Evolutionary conservation across 192 early-diverging fungal species (phyloP).

Genomic region (Phycomyces nitens): DNA sequence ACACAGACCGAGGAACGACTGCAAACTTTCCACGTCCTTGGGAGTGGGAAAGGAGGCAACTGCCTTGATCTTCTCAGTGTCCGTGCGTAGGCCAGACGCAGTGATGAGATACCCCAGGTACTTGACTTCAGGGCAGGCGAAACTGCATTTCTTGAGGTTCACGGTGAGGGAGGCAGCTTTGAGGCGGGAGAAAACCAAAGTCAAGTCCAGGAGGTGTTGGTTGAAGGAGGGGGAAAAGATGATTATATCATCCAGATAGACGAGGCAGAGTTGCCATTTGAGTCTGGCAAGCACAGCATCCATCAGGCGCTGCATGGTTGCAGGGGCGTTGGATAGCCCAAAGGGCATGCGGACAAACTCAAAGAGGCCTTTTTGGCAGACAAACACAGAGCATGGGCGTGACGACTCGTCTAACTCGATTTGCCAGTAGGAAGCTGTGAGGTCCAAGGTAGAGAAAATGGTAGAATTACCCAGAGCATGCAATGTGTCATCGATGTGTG

Average conservation of each 20-base stretch:
- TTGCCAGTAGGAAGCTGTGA: constrained; percentile 3
- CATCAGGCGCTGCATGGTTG: constrained; percentile 48
- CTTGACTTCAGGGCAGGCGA: not conserved
- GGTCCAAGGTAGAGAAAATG: constrained; percentile 22
- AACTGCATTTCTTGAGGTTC: not conserved
- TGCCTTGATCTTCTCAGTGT: no score
- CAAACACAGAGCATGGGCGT: constrained; percentile 28
- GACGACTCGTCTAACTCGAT: not conserved
- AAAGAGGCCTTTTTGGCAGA: constrained; percentile 37
- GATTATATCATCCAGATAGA: constrained; percentile 41
- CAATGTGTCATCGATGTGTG: constrained; percentile 34
- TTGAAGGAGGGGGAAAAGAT: constrained; percentile 27
- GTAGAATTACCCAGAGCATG: constrained; percentile 10
- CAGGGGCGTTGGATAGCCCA: constrained; percentile 58
- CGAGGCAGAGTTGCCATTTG: constrained; percentile 22
- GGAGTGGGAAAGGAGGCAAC: not conserved
- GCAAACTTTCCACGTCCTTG: not conserved
- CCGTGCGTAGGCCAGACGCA: no score
- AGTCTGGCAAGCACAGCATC: constrained; percentile 35
- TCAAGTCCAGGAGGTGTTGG: constrained; percentile 14
- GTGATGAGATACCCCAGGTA: no score
- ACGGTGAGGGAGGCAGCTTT: not conserved
- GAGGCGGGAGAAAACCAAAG: not conserved
- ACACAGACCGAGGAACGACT: not conserved
- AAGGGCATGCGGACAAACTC: constrained; percentile 58